Evolutionary conservation across 306 rosid species (phyloP).

Genomic region (Dalbergia oliveri): DNA sequence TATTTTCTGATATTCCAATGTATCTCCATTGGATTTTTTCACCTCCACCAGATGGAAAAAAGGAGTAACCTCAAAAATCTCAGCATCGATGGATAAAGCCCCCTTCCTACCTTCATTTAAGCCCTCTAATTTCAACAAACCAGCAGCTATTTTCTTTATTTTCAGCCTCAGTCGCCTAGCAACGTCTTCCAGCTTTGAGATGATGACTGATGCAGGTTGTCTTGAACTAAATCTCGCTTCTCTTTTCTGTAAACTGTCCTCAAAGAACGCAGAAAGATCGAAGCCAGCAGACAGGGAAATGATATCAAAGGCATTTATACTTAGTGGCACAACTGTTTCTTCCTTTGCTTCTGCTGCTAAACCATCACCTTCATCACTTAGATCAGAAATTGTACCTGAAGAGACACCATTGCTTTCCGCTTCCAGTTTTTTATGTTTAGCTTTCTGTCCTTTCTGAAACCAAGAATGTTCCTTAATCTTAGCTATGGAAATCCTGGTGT

Average conservation of each 20-base stretch:
- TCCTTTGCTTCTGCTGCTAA: slow-evolving; percentile 50
- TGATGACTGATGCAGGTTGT: slow-evolving; percentile 67
- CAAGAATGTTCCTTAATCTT: slow-evolving; percentile 68
- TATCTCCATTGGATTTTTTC: slow-evolving; percentile 84
- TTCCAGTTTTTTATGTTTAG: slow-evolving; percentile 42
- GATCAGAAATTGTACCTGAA: slow-evolving; percentile 47
- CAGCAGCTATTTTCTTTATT: slow-evolving; percentile 73
- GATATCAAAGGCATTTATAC: slow-evolving; percentile 85
- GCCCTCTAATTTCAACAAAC: slow-evolving; percentile 71
- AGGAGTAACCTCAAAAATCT: slow-evolving; percentile 84
- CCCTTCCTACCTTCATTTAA: slow-evolving; percentile 78
- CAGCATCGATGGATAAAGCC: slow-evolving; percentile 75
- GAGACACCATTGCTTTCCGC: slow-evolving; percentile 45
- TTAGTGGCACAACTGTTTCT: slow-evolving; percentile 59
- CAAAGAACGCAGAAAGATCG: slow-evolving; percentile 79
- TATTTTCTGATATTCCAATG: slow-evolving; percentile 80
- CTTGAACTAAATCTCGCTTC: slow-evolving; percentile 78
- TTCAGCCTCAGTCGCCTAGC: slow-evolving; percentile 68
- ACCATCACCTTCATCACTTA: slow-evolving; percentile 42
- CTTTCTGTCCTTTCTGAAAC: slow-evolving; percentile 66
- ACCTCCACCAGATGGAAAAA: slow-evolving; percentile 82
- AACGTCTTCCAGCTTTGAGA: slow-evolving; percentile 77
- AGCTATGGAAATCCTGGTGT: slow-evolving; percentile 62
- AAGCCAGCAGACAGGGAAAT: slow-evolving; percentile 78
- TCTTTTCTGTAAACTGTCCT: slow-evolving; percentile 52